These are phyloP conservation scores for Breynia disticha DNA, from an alignment of 441 rosid genomes.

Conservation along the genomic window DNA sequence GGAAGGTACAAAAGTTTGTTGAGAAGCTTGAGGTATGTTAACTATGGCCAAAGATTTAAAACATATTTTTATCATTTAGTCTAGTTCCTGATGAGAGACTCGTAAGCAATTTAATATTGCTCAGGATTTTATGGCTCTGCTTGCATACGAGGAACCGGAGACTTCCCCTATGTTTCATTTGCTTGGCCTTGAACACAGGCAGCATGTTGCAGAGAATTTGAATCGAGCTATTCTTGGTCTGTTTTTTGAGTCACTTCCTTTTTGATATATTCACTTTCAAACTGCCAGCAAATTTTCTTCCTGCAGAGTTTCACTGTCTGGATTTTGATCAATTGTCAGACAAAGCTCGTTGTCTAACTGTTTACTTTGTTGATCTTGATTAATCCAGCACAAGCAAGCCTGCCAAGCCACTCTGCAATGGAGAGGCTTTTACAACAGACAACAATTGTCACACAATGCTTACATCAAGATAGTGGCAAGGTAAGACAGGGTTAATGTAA, in stretches of 20 bases:
- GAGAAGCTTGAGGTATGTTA: constrained; percentile 75
- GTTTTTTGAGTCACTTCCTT: constrained; percentile 18
- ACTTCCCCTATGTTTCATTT: constrained; percentile 84
- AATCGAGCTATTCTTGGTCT: constrained; percentile 80
- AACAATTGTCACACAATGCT: constrained; percentile 55
- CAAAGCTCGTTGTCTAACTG: constrained; percentile 3
- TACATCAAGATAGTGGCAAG: constrained; percentile 56
- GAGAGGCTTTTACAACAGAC: constrained; percentile 78
- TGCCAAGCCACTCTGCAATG: constrained; percentile 62
- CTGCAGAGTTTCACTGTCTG: not conserved
- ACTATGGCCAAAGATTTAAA: constrained; percentile 5
- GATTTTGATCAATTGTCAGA: constrained; percentile 2
- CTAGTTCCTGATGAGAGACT: constrained; percentile 1
- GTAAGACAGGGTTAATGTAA: constrained; percentile 24
- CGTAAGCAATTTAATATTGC: constrained; percentile 13
- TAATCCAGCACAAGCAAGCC: constrained; percentile 48
- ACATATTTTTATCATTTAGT: constrained; percentile 2
- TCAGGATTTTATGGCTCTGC: constrained; percentile 75
- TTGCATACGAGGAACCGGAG: constrained; percentile 86
- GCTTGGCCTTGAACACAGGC: constrained; percentile 63
- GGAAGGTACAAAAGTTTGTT: constrained; percentile 52
- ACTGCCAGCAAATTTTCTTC: not conserved
- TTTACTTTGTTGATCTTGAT: constrained; percentile 9
- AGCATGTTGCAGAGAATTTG: constrained; percentile 63
- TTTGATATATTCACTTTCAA: constrained; percentile 3